Evolutionary conservation across 495 filamentous ascomycete genomes (phyloP), one percentile per base, ranked within the genome.

Genomic region (Daldinia vernicosa): DNA sequence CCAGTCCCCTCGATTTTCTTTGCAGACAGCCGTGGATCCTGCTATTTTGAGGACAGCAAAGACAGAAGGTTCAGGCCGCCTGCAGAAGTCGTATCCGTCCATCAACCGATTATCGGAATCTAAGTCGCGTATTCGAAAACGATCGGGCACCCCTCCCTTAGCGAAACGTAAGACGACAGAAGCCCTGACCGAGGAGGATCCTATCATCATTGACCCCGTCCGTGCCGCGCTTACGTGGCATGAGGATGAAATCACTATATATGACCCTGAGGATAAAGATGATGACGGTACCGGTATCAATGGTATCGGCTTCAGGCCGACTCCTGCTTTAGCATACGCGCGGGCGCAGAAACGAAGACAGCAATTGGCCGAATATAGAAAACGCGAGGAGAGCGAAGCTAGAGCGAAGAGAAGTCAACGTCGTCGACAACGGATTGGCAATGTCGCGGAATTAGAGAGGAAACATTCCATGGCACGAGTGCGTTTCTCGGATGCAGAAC

Each of bases 271-370:
- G 32, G 91, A 93, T 76, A 89, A 89, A 40, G 88, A 85, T 61
- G 91, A 93, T 69, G 91, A 93, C 78, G 91, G 91, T 27, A 91
- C 91, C 37, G 91, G 91, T 39, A 92, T 93, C 69, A 93, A 96
- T 78, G 95, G 95, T 14, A 91, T 98, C 74, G 95, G 94, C 1
- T 98, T 97, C 79, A 90, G 88, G 69, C 95, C 95, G 0, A 98
- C 93, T 8, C 86, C 94, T 17, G 91, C 91, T 33, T 89, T 94
- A 32, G 94, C 93, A 1, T 90, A 92, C 77, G 88, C 89, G 27
- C 84, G 95, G 61, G 84, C 87, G 6, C 87, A 93, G 77, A 91
- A 88, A 77, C 85, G 94, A 66, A 86, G 88, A 73, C 89, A 91
- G 79, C 95, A 98, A 79, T 84, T 98, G 51, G 86, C 88, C 54